A percentile compares a stretch with the other conserved stretches of the same genome.
Evolutionary conservation across 129 eudicot genomes (phyloP).

Genomic region (Rutidosis leptorrhynchoides): DNA sequence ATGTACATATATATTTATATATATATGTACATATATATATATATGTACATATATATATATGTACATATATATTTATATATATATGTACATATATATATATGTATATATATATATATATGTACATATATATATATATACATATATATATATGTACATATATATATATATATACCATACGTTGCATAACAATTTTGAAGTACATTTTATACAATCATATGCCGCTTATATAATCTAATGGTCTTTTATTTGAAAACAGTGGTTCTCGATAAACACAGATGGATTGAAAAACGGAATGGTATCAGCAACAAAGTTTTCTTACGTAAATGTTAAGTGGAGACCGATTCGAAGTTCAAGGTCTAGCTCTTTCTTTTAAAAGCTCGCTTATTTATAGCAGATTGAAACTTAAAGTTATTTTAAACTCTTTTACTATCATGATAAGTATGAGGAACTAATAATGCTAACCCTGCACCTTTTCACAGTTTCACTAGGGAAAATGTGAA

Average conservation of each 20-base stretch:
- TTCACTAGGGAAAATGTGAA: not conserved
- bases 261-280: constrained; percentile 24
- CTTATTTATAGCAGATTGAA: not conserved
- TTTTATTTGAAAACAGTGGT: constrained; percentile 19
- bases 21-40: no score
- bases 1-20: no score
- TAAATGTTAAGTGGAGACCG: constrained; percentile 30
- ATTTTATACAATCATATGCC: not conserved
- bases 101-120: no score
- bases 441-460: not conserved
- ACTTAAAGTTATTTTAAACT: not conserved
- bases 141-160: no score
- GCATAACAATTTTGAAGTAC: not conserved
- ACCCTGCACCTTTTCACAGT: not conserved
- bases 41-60: no score
- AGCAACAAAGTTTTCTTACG: constrained; percentile 27
- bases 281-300: constrained; percentile 21
- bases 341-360: constrained; percentile 27
- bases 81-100: no score
- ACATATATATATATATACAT: no score
- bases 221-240: not conserved
- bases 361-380: no score
- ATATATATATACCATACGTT: not conserved
- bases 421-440: constrained; percentile 1
- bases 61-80: no score